Conservation (phyloP, 192 early-diverging fungal species). For the Ambispora gerdemannii region DNA sequence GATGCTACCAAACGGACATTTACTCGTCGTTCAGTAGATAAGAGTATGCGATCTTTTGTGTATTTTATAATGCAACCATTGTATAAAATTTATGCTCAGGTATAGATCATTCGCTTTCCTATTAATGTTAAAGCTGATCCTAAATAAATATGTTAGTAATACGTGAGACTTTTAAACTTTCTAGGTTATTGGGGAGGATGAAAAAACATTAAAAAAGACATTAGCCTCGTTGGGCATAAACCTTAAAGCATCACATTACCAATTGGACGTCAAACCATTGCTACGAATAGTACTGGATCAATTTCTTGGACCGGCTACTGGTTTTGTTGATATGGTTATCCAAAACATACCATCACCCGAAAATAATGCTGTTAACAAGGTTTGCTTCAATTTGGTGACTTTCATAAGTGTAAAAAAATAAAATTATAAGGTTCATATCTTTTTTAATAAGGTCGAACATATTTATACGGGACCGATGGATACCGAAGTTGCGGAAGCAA, state of each 20-base stretch:
- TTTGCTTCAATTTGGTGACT: not conserved
- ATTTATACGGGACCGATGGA: slow-evolving; percentile 65
- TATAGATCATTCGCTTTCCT: slow-evolving; percentile 25
- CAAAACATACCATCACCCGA: slow-evolving; percentile 76
- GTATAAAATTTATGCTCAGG: slow-evolving; percentile 88
- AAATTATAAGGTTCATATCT: not conserved
- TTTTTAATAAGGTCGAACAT: slow-evolving; percentile 42
- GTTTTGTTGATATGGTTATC: slow-evolving; percentile 89
- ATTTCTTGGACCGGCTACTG: slow-evolving; percentile 87
- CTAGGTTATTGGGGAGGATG: slow-evolving; percentile 74
- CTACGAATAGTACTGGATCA: slow-evolving; percentile 75
- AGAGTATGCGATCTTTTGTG: slow-evolving; percentile 80
- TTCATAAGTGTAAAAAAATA: not conserved
- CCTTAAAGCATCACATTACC: slow-evolving; percentile 73
- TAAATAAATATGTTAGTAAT: not conserved
- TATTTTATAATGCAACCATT: slow-evolving; percentile 95
- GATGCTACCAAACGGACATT: slow-evolving; percentile 78
- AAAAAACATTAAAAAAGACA: slow-evolving; percentile 61
- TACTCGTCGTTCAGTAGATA: slow-evolving; percentile 56
- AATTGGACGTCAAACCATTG: slow-evolving; percentile 82
- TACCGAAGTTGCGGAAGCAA: slow-evolving; percentile 56
- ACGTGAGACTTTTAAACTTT: not conserved
- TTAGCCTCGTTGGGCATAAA: slow-evolving; percentile 78
- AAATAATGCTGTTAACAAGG: slow-evolving; percentile 64
- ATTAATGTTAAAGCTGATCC: not conserved